These are phyloP conservation scores for Auricularia heimuer DNA, from an alignment of 768 basidiomycete species.

Conservation along the genomic window DNA sequence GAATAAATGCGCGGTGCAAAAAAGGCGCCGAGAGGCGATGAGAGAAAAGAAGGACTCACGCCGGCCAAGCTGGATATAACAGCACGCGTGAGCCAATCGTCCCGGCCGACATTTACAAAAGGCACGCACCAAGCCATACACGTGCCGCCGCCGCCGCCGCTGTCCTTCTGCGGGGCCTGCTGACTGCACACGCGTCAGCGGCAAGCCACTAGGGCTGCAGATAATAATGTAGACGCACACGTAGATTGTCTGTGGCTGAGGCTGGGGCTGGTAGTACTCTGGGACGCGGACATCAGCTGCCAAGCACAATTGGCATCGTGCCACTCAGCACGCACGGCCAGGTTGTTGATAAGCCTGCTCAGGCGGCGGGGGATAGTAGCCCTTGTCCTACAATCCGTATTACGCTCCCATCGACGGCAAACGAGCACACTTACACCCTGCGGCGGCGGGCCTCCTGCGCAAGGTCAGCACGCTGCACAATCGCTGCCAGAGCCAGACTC, in stretches of 20 bases:
- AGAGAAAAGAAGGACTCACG: conserved; percentile 5
- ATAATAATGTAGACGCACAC: conserved; percentile 41
- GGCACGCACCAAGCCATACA: conserved; percentile 41
- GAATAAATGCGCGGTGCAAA: too few species aligned
- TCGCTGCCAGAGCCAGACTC: neutral
- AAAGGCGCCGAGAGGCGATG: conserved; percentile 10
- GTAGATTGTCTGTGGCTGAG: conserved; percentile 71
- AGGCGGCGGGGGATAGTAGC: conserved; percentile 41
- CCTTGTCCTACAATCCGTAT: conserved; percentile 6
- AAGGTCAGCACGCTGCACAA: too few species aligned
- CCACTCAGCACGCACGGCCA: conserved; percentile 12
- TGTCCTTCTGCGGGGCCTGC: conserved; percentile 35
- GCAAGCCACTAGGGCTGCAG: neutral
- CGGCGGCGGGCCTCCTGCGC: conserved; percentile 22
- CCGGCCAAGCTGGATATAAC: conserved; percentile 7
- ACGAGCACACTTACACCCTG: conserved; percentile 25
- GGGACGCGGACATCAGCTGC: conserved; percentile 23
- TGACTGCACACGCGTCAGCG: conserved; percentile 6
- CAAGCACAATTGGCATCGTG: conserved; percentile 19
- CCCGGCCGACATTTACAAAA: neutral
- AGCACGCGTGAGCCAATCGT: conserved; percentile 28
- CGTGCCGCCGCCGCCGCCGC: conserved; percentile 43
- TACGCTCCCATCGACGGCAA: neutral
- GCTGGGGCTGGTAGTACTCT: conserved; percentile 44
- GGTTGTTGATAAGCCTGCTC: conserved; percentile 50